Evolutionary conservation across 83 land plant genomes (phyloP), one percentile per base, ranked within the genome.

Genomic region (Isoetes engelmannii): DNA sequence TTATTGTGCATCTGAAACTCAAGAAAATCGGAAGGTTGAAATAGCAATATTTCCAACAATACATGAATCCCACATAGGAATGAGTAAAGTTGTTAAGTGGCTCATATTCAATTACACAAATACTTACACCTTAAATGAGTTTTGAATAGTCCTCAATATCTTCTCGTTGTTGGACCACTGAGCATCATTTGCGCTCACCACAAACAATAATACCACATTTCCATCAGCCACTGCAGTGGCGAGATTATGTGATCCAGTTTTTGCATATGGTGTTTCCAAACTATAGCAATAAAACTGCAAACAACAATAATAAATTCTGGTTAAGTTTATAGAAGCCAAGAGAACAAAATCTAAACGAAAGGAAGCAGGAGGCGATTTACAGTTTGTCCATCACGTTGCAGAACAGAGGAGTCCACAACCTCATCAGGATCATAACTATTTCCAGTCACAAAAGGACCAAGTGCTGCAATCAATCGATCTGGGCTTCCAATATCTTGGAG

Each of bases 391-490:
- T 80, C 87, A 17, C 43, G 71, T 45, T 80, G 82, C 60, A 88
- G 83, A 28, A 90, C 84, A 7, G 88, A 74, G 45, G 86, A 79
- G 17, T 90, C 90, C n/a, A 88, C 50, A 44, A 94, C 86, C 70
- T 94, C 99, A 57, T 94, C 99, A 4, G 97, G 87, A 63, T 94
- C 99, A 61, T 72, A 83, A 58, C 88, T 88, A 62, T 89, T 89
- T 55, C 99, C 99, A 19, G 99, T 94, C 46, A 94, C 99, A 79
- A 94, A 94, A 56, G 92, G 97, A 7, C 99, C 99, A 65, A 94
- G 85, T 45, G 97, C 90, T 41, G 99, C 85, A 8, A 94, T 90
- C 58, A 94, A 37, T 69, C 85, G 88, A 71, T 94, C 99, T 41
- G 99, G 99, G 74, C 58, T 80, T 4, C 93, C 99, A 77, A 94